A percentile compares a stretch with the other conserved stretches of the same genome.
These are phyloP conservation scores for Hygrocybe punicea DNA, from an alignment of 768 basidiomycete genomes.

Conservation along the genomic window DNA sequence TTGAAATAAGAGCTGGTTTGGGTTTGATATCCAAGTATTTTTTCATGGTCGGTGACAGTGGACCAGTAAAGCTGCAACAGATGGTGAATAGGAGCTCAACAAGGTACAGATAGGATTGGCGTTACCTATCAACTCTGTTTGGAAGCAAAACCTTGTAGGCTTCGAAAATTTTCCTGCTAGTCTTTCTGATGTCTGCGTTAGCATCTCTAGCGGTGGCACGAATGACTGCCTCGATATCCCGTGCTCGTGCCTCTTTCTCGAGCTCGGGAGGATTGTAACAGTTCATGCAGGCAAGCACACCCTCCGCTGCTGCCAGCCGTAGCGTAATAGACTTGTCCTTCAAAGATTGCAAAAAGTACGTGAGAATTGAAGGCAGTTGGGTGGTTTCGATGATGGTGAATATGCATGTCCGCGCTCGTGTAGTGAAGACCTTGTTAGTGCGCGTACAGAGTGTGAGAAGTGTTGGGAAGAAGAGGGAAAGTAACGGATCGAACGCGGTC, in stretches of 20 bases:
- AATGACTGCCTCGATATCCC: constrained; percentile 69
- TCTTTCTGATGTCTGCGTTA: constrained; percentile 69
- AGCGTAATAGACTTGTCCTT: constrained; percentile 68
- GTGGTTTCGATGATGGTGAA: constrained; percentile 60
- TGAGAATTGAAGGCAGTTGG: constrained; percentile 60
- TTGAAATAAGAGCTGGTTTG: constrained; percentile 14
- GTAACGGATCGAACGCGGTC: constrained; percentile 59
- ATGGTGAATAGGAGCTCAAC: background rate
- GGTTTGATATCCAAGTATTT: constrained; percentile 65
- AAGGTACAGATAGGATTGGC: background rate
- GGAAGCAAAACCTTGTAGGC: constrained; percentile 73
- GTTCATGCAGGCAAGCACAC: constrained; percentile 62
- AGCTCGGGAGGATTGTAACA: constrained; percentile 77
- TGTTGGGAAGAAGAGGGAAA: constrained; percentile 64
- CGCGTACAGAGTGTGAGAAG: constrained; percentile 66
- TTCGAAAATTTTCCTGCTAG: constrained; percentile 68
- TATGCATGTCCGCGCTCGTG: constrained; percentile 61
- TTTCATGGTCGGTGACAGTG: constrained; percentile 70
- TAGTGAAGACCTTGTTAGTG: constrained; percentile 74
- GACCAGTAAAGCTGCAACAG: constrained; percentile 58
- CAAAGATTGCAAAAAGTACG: constrained; percentile 54
- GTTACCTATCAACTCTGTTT: constrained; percentile 61
- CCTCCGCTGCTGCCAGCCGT: constrained; percentile 64
- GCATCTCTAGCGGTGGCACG: constrained; percentile 65
- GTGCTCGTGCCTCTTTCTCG: constrained; percentile 62